Percentiles rank a stretch among this genome's conserved stretches.
These are phyloP conservation scores for Pneumocystis oryctolagi DNA, from an alignment of 1,139 yeast genomes.

Conservation along the genomic window DNA sequence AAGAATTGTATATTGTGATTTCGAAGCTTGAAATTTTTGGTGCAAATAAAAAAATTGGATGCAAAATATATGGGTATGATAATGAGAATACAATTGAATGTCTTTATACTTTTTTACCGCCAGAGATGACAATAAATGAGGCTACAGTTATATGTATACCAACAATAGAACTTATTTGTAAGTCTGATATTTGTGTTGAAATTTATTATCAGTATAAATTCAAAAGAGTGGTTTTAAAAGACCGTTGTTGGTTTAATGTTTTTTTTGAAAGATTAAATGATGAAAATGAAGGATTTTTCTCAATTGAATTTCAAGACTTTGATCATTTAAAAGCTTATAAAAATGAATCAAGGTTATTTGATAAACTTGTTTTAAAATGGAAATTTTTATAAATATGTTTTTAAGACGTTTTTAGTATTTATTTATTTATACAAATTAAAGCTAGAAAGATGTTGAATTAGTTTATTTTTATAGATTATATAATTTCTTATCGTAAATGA, in stretches of 20 bases:
- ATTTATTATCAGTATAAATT: conserved; percentile 14
- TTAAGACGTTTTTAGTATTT: background rate
- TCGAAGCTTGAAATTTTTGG: conserved; percentile 20
- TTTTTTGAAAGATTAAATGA: conserved; percentile 22
- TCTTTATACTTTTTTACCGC: conserved; percentile 15
- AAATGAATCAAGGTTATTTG: conserved; percentile 42
- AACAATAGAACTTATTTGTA: conserved; percentile 1
- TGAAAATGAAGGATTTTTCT: conserved; percentile 15
- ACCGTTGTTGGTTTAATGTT: conserved; percentile 25
- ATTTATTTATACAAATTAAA: background rate
- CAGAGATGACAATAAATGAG: background rate
- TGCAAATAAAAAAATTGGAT: conserved; percentile 19
- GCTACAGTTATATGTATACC: background rate
- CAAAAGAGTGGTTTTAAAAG: conserved; percentile 13
- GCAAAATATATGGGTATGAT: conserved; percentile 18
- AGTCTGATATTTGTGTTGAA: conserved; percentile 11
- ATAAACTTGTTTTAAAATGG: conserved; percentile 33
- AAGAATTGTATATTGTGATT: conserved; percentile 18
- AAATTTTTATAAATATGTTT: background rate
- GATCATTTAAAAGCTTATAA: conserved; percentile 53
- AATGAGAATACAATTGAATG: conserved; percentile 15
- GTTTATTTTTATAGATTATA: background rate
- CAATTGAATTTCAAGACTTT: conserved; percentile 39
- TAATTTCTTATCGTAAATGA: background rate
- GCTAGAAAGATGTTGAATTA: background rate